Conservation (phyloP, 2,329 filamentous ascomycete species). For the Calonectria leucothoes region DNA sequence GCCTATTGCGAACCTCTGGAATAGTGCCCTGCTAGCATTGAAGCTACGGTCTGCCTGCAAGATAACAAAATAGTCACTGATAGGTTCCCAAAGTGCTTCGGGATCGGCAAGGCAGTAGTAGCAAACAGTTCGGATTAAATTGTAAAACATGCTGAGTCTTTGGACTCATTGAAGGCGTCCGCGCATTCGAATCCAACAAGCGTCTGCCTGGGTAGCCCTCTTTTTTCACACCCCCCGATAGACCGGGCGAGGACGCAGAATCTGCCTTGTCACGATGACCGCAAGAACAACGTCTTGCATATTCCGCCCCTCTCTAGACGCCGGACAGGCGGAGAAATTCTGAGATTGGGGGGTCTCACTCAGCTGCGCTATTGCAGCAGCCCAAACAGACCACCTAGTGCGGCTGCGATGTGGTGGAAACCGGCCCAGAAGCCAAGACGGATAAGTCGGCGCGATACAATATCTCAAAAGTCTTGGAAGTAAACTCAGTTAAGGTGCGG, state of each 20-base stretch:
- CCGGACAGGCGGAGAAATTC: conserved; percentile 1
- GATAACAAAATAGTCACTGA: background rate
- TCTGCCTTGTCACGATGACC: conserved; percentile 12
- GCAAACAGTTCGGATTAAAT: background rate
- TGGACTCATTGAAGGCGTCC: background rate
- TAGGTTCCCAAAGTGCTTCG: background rate
- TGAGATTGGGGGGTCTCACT: background rate
- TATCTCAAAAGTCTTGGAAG: background rate
- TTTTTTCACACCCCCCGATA: background rate
- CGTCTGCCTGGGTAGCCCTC: no score
- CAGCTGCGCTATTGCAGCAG: background rate
- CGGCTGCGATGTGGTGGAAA: background rate
- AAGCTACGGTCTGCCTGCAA: background rate
- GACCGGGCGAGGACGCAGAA: background rate
- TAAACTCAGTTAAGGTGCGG: background rate
- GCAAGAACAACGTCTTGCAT: conserved; percentile 8
- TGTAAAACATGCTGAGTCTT: background rate
- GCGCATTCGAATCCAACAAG: background rate
- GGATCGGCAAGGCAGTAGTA: background rate
- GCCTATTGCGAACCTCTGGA: background rate
- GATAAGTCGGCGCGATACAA: conserved; percentile 16
- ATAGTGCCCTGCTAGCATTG: background rate
- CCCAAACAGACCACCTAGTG: background rate
- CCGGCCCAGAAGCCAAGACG: background rate
- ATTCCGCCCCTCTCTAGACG: background rate